Conservation (phyloP, 1,284 basidiomycete species). For the Cystobasidium slooffiae region DNA sequence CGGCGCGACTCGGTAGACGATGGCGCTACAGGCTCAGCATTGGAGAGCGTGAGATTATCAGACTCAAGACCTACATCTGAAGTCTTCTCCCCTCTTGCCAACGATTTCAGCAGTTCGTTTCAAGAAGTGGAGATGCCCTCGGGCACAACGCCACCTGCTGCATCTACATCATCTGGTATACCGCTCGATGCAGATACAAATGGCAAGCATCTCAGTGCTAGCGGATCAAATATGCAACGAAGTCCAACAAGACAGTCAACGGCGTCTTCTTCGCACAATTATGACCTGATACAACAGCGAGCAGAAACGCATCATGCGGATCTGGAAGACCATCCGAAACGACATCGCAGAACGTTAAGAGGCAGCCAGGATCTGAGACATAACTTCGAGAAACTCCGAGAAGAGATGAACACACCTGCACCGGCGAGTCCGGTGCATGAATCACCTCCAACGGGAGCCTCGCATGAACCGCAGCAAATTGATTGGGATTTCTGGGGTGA, state of each 20-base stretch:
- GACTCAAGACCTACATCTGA: conserved; percentile 10
- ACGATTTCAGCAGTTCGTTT: not conserved
- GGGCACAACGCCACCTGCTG: not conserved
- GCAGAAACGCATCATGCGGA: conserved; percentile 20
- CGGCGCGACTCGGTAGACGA: not conserved
- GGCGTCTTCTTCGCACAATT: conserved; percentile 24
- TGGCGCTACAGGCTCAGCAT: not conserved
- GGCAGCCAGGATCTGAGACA: conserved; percentile 23
- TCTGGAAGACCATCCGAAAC: conserved; percentile 32
- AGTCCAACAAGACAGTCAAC: conserved; percentile 22
- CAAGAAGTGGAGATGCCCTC: not conserved
- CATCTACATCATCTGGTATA: not conserved
- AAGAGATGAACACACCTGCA: conserved; percentile 10
- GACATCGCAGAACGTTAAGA: conserved; percentile 9
- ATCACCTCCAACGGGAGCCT: not conserved
- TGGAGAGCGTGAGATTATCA: conserved; percentile 4
- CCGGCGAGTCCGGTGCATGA: not conserved
- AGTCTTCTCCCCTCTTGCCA: not conserved
- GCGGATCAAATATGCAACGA: not conserved
- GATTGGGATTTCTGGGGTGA: conserved; percentile 91
- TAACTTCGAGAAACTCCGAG: conserved; percentile 22
- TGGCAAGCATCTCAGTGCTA: conserved; percentile 11
- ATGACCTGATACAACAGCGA: conserved; percentile 26
- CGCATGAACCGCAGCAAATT: conserved; percentile 36
- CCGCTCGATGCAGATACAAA: not conserved